phyloP scores from a whole-genome alignment of 495 filamentous ascomycete genomes.

The Penicillium verhagenii region DNA sequence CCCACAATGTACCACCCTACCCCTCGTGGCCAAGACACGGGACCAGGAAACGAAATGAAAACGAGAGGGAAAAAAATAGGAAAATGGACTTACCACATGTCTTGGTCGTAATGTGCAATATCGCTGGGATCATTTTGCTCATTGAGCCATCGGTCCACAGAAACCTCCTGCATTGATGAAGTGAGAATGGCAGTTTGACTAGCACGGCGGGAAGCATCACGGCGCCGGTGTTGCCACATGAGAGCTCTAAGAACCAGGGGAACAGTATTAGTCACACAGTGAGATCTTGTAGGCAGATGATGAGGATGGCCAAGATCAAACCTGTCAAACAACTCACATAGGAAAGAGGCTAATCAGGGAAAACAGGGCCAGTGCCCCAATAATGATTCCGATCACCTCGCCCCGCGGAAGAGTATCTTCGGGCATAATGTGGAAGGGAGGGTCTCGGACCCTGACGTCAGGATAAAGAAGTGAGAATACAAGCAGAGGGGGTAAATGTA shows the following conservation, averaged over 20 bases:
- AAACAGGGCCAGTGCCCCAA: constrained; percentile 34
- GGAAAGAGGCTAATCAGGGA: constrained; percentile 33
- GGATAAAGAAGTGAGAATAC: constrained; percentile 10
- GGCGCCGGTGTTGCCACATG: constrained; percentile 28
- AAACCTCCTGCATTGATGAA: constrained; percentile 2
- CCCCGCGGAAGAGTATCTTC: constrained; percentile 21
- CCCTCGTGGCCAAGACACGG: constrained; percentile 22
- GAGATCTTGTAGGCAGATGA: background rate
- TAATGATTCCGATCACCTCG: constrained; percentile 35
- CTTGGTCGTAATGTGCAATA: background rate
- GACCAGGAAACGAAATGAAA: constrained; percentile 1
- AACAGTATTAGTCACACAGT: constrained; percentile 16
- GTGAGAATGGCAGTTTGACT: background rate
- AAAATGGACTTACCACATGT: background rate
- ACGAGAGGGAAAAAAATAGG: background rate
- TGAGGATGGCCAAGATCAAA: constrained; percentile 13
- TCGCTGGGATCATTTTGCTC: background rate
- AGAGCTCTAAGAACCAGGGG: constrained; percentile 19
- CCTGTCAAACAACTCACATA: constrained; percentile 28
- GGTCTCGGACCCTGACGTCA: constrained; percentile 4
- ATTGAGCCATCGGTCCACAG: background rate
- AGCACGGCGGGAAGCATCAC: background rate
- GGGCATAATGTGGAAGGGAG: constrained; percentile 24
- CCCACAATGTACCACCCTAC: constrained; percentile 29
- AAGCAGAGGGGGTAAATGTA: constrained; percentile 9